Base-by-base conservation (phyloP, 257 asterid genomes). In the Buddleja alternifolia region DNA sequence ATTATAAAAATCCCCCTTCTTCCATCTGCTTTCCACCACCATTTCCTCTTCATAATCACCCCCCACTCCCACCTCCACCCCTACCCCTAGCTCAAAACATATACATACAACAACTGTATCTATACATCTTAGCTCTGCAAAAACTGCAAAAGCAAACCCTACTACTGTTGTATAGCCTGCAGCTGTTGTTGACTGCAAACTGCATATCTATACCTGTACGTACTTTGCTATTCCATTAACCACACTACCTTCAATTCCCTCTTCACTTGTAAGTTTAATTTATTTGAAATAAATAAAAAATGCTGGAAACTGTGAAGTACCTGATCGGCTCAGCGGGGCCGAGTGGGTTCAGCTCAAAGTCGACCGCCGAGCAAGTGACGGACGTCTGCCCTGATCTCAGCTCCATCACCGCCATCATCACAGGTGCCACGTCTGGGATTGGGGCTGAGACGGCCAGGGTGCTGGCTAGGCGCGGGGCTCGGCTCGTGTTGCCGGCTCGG, bases 361-460 rank as follows among this genome's bases (percentile, higher is more conserved):
- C 99, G 51, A 85, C 96, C 29, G 97, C 96, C 52, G 97, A 90
- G 36, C 74, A 88, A 16, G 96, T 90, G 71, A 87, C 96, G 39
- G 85, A 69, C 7, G 39, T 6, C 54, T 82, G 81, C 72, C 72
- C 76, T 15, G 80, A 83, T 71, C 95, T 85, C 80, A 84, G 81
- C 50, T 75, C 68, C 52, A 16, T 86, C 76, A 93, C 97, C 59
- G 97, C 95, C 77, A 72, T 93, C 79, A 89, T 94, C 77, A 90
- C 98, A 2, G 98, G 99, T 10, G 99, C 97, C 48, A 93, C 99
- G 78, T 93, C 99, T 1, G 99, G 99, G 32, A 93, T 90, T 45
- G 97, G 99, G 24, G 93, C 90, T 2, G 99, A 93, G 78, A 90
- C 97, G 76, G 99, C 99, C 2, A 57, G 96, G 66, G 93, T 85